Evolutionary conservation across 2,329 filamentous ascomycete species (phyloP).

Genomic region (Phialophora expanda): DNA sequence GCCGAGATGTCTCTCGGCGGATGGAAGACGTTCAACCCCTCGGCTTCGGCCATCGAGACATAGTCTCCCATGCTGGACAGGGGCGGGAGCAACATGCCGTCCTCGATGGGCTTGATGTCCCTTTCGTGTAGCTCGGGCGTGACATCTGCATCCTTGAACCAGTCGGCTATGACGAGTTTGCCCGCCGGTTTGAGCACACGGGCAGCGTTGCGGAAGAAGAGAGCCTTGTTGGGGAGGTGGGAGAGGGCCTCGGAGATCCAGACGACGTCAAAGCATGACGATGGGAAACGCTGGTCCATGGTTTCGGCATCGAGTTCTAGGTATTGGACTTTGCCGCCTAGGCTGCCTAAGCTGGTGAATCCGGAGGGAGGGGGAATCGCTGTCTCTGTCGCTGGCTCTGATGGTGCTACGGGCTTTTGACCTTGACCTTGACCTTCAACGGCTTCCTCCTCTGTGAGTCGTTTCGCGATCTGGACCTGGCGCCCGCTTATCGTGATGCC

Average conservation of each 20-base stretch:
- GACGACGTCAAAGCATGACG: conserved; percentile 58
- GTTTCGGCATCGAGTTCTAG: conserved; percentile 66
- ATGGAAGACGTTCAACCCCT: conserved; percentile 54
- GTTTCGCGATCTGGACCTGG: conserved; percentile 64
- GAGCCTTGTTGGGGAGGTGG: conserved; percentile 63
- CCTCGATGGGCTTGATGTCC: conserved; percentile 66
- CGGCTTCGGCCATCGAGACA: conserved; percentile 55
- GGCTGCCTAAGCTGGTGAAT: conserved; percentile 49
- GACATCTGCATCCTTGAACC: conserved; percentile 62
- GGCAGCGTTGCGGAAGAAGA: conserved; percentile 63
- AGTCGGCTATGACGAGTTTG: conserved; percentile 64
- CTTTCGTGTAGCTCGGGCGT: conserved; percentile 51
- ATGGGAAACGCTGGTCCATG: conserved; percentile 60
- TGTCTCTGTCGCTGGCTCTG: not conserved
- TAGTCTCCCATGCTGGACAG: conserved; percentile 62
- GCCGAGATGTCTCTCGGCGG: conserved; percentile 60
- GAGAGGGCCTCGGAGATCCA: conserved; percentile 68
- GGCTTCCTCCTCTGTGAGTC: conserved; percentile 51
- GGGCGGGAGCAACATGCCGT: conserved; percentile 66
- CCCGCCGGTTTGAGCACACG: conserved; percentile 54
- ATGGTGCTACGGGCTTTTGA: not conserved
- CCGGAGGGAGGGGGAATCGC: too few relatives aligned
- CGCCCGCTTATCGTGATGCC: conserved; percentile 66
- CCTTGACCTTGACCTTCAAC: not conserved
- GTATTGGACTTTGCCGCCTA: conserved; percentile 57